Evolutionary conservation across 2,329 filamentous ascomycete genomes (phyloP), one percentile per base, ranked within the genome.

Genomic region (Colletotrichum caudatum): DNA sequence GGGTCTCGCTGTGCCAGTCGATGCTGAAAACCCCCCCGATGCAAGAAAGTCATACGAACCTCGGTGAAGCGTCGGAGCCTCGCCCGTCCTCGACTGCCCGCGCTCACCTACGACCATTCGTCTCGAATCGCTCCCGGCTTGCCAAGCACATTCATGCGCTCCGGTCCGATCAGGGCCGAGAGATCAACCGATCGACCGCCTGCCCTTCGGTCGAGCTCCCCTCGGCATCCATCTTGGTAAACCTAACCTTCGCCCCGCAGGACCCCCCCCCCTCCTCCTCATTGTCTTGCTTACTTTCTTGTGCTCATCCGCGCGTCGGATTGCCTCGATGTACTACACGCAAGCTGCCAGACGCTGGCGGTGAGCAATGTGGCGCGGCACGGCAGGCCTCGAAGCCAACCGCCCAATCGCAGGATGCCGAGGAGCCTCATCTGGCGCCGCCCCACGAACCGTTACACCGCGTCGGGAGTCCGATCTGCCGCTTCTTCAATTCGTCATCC

Each of bases 371-470:
- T 37, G 37, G 33, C 44, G 58, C 44, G 23, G 35, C 37, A 58
- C 46, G 18, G 33, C 33, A 46, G 41, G 41, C 9, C 44, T 39
- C 46, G 7, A 26, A 20, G 12, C 18, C 37, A 50, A 39, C 29
- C 33, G n/a, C 35, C 58, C 64, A 71, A 63, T 71, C 64, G 46
- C n/a, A 53, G 33, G 23, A 23, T 14, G 11, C 37, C 20, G 14
- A 57, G 51, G 64, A 71, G 46, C 58, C 53, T 63, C 66, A 65
- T 60, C 26, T 23, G 54, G 12, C 33, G 29, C 33, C 33, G 23
- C 33, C 20, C 44, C 2, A 9, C 26, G n/a, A 57, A 53, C 46
- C 50, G 69, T 71, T 59, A 71, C 69, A 71, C 64, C 37, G 61
- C 69, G 37, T 58, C 64, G 51, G 64, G 33, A 53, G 51, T 41